phyloP scores from a whole-genome alignment of 1,284 basidiomycete species.

The Wallemia ichthyophaga region DNA sequence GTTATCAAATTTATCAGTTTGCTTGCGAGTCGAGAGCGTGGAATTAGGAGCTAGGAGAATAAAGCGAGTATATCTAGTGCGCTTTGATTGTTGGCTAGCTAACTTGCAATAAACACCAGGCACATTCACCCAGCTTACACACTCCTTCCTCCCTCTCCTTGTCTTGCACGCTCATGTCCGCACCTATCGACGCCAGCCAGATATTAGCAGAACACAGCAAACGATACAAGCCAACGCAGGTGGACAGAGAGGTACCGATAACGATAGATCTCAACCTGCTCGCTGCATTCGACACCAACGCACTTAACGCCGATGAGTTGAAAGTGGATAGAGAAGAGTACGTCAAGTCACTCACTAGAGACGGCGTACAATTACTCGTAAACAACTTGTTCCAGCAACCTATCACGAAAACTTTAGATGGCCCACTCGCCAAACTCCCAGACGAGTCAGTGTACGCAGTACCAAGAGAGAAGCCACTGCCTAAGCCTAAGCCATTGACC shows the following conservation, averaged over 20 bases:
- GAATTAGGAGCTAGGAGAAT: too few relatives aligned
- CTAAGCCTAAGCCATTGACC: conserved; percentile 67
- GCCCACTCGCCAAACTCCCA: conserved; percentile 57
- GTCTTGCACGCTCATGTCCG: background rate
- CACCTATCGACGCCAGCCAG: background rate
- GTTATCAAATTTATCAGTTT: too few relatives aligned
- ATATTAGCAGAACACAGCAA: background rate
- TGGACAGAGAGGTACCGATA: conserved; percentile 50
- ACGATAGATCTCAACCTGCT: conserved; percentile 57
- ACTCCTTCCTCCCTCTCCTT: too few relatives aligned
- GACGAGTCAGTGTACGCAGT: conserved; percentile 33
- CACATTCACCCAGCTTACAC: too few relatives aligned
- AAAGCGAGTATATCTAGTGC: too few relatives aligned
- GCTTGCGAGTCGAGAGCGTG: too few relatives aligned
- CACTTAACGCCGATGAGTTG: conserved; percentile 36
- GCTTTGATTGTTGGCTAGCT: too few relatives aligned
- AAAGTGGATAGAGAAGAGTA: conserved; percentile 50
- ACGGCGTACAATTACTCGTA: conserved; percentile 58
- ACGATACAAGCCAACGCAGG: conserved; percentile 24
- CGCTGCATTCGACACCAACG: conserved; percentile 58
- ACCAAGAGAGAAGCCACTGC: conserved; percentile 70
- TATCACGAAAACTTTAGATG: conserved; percentile 40
- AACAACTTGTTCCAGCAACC: conserved; percentile 54
- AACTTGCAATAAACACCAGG: too few relatives aligned
- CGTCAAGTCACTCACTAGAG: conserved; percentile 48